Conservation (phyloP, 495 filamentous ascomycete species). For the Beverwykella pulmonaria region DNA sequence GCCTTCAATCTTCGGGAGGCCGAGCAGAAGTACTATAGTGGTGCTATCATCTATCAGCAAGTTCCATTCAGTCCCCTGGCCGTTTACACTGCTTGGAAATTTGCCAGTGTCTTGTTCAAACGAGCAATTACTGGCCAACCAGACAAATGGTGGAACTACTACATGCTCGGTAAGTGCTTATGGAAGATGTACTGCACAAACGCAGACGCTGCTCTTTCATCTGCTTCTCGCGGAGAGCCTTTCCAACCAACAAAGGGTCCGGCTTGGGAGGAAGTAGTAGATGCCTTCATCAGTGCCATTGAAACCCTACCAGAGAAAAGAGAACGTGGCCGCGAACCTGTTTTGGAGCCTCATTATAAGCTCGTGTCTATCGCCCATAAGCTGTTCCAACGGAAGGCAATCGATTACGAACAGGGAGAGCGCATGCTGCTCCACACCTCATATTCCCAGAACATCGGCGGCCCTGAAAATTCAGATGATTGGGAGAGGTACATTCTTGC, state of each 20-base stretch:
- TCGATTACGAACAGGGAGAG: constrained; percentile 55
- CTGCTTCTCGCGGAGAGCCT: not conserved
- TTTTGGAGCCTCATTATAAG: constrained; percentile 96
- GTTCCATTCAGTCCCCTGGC: constrained; percentile 72
- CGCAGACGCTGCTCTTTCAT: constrained; percentile 40
- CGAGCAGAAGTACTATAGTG: constrained; percentile 71
- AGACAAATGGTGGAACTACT: constrained; percentile 84
- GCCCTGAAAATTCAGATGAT: constrained; percentile 55
- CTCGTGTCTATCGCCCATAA: constrained; percentile 86
- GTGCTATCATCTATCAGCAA: constrained; percentile 69
- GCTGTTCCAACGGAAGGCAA: constrained; percentile 56
- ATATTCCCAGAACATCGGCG: constrained; percentile 57
- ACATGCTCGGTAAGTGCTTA: constrained; percentile 89
- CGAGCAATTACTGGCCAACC: constrained; percentile 73
- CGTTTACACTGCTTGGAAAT: constrained; percentile 80
- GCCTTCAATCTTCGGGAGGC: constrained; percentile 59
- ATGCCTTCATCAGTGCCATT: constrained; percentile 73
- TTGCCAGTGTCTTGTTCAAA: constrained; percentile 77
- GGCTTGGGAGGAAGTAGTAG: constrained; percentile 62
- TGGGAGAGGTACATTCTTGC: constrained; percentile 79
- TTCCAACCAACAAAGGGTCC: constrained; percentile 18
- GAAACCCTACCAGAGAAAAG: constrained; percentile 77
- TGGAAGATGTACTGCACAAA: constrained; percentile 87
- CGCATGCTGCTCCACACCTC: constrained; percentile 58
- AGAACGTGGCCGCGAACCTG: constrained; percentile 75